Evolutionary conservation across 1,284 basidiomycete genomes (phyloP), one percentile per base, ranked within the genome.

Genomic region (Pholiota adiposa): DNA sequence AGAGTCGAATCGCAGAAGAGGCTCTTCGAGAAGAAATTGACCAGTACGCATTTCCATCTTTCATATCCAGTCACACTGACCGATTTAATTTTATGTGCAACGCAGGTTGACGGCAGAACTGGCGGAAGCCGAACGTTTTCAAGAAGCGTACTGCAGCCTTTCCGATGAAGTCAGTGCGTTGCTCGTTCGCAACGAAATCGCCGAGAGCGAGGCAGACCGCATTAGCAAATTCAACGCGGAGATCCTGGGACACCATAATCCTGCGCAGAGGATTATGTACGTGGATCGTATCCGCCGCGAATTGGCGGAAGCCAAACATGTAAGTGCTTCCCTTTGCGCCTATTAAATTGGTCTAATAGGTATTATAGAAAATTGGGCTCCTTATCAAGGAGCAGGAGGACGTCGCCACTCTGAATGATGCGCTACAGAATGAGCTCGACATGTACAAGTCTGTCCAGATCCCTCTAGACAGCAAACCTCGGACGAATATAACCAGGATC

Each of bases 161-260:
- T 75, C 83, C 16, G 83, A 88, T 11, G 83, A 91, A 68, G 83
- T 91, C 41, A 82, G 80, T 25, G 76, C 79, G 2, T 79, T 92
- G 14, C 73, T 89, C 23, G 80, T 85, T 12, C 80, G 86, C n/a
- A 91, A 91, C 60, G 79, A 85, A 38, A 76, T 92, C 36, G 91
- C 89, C 7, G 88, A 93, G 67, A 85, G 85, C 36, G 90, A 93
- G 69, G 84, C 88, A 0, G 74, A 81, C 41, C 78, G 78, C 16
- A 78, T 93, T 33, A 87, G 88, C 69, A 82, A 78, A 67, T 89
- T 91, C 75, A 93, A 93, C 63, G 90, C 90, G 0, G 84, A 92
- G 69, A 90, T 92, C 56, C 73, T 92, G 18, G 83, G 88, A 0
- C 90, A 92, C 68, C 79, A 82, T 29, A 92, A 92, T 69, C 88